These are phyloP conservation scores for Hemisphaericaspora nanyangensis DNA, from an alignment of 805 yeast genomes.

Conservation along the genomic window DNA sequence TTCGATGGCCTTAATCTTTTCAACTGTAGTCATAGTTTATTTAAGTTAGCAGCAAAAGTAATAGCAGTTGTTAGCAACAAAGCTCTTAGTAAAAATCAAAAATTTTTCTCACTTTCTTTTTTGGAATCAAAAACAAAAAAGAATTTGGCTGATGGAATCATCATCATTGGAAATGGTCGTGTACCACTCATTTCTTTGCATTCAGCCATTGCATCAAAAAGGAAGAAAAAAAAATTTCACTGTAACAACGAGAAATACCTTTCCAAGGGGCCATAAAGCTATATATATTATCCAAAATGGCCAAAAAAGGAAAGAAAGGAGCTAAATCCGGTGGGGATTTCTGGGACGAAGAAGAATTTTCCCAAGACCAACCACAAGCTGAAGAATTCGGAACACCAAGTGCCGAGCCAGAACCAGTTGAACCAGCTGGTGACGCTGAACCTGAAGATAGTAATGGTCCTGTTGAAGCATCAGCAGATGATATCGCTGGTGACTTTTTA, in stretches of 20 bases:
- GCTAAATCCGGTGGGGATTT: slow-evolving; percentile 62
- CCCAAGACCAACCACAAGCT: slow-evolving; percentile 32
- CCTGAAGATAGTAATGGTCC: slow-evolving; percentile 14
- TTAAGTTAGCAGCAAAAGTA: too few species aligned
- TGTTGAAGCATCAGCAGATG: slow-evolving; percentile 18
- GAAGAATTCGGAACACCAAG: slow-evolving; percentile 30
- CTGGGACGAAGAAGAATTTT: slow-evolving; percentile 77
- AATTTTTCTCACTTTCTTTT: background rate
- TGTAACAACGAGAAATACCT: background rate
- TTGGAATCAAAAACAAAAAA: slow-evolving; percentile 1
- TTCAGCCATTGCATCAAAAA: background rate
- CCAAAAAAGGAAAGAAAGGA: slow-evolving; percentile 55
- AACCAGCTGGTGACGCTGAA: slow-evolving; percentile 31
- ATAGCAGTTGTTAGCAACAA: background rate
- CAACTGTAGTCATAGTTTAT: slow-evolving; percentile 40
- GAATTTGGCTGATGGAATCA: background rate
- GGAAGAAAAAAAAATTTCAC: slow-evolving; percentile 3
- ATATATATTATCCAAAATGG: slow-evolving; percentile 32
- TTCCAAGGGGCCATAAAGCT: background rate
- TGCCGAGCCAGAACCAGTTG: slow-evolving; percentile 18
- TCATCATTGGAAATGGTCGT: background rate
- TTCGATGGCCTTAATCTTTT: slow-evolving; percentile 80
- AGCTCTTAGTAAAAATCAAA: background rate
- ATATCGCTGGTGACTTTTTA: slow-evolving; percentile 66
- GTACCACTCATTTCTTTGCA: background rate